Evolutionary conservation across 768 basidiomycete genomes (phyloP).

Genomic region (Mycena kentingensis): DNA sequence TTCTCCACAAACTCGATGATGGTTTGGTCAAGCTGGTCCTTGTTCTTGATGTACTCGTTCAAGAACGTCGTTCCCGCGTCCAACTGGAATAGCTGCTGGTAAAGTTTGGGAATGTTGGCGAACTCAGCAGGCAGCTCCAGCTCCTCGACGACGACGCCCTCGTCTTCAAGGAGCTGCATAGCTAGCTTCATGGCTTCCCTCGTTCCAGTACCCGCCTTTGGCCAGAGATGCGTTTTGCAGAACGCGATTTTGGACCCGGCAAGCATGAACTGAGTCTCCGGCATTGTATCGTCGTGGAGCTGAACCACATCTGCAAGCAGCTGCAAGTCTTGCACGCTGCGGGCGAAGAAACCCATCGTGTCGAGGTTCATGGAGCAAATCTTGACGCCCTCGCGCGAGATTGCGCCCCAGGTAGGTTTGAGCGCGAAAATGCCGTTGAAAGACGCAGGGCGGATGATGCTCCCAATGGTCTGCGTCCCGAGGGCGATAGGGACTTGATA

Average conservation of each 20-base stretch:
- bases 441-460: conserved; percentile 23
- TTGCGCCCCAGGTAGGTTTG: conserved; percentile 24
- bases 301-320: conserved; percentile 19
- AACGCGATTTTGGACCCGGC: conserved; percentile 15
- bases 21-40: conserved; percentile 15
- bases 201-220: conserved; percentile 18
- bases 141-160: conserved; percentile 19
- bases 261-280: conserved; percentile 3
- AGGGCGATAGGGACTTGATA: conserved; percentile 22
- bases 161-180: conserved; percentile 11
- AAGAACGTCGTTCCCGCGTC: conserved; percentile 14
- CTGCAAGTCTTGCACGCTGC: conserved; percentile 18
- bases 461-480: conserved; percentile 23
- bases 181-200: conserved; percentile 13
- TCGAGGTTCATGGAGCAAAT: conserved; percentile 21
- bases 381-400: conserved; percentile 21
- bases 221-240: conserved; percentile 23
- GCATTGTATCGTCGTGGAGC: conserved; percentile 17
- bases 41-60: conserved; percentile 16
- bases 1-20: conserved; percentile 20
- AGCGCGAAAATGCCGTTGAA: conserved; percentile 21
- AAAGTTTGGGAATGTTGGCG: conserved; percentile 1
- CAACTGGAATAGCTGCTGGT: conserved; percentile 4
- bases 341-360: conserved; percentile 21
- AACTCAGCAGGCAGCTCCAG: conserved; percentile 22